These are phyloP conservation scores for Ophiostoma sp. DNA, from an alignment of 2,329 filamentous ascomycete species.

Conservation along the genomic window DNA sequence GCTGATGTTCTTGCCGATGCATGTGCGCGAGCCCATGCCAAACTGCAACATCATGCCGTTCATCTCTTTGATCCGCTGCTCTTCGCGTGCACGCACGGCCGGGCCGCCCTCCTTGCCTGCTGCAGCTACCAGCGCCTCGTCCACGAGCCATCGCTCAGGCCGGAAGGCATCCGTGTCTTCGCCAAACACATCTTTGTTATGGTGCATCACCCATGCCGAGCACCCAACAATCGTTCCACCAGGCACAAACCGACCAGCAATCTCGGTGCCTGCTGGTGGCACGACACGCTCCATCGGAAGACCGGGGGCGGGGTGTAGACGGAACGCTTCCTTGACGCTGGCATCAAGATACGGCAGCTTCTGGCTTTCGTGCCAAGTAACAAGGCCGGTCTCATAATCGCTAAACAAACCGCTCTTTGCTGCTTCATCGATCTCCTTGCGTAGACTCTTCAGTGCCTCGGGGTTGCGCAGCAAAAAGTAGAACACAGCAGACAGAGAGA, in stretches of 20 bases:
- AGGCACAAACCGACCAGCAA: conserved; percentile 56
- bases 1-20: conserved; percentile 63
- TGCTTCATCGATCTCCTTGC: conserved; percentile 57
- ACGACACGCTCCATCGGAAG: conserved; percentile 69
- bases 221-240: conserved; percentile 70
- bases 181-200: conserved; percentile 62
- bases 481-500: conserved; percentile 64
- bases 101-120: conserved; percentile 16
- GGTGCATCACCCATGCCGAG: conserved; percentile 69
- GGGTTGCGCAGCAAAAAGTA: conserved; percentile 67
- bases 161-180: conserved; percentile 58
- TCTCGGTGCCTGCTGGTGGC: conserved; percentile 57
- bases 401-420: conserved; percentile 47
- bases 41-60: conserved; percentile 67
- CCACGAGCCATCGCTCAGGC: conserved; percentile 61
- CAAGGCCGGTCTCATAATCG: conserved; percentile 51
- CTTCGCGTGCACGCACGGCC: conserved; percentile 35
- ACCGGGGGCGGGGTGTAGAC: conserved; percentile 67
- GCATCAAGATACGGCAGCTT: conserved; percentile 71
- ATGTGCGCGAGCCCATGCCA: conserved; percentile 64
- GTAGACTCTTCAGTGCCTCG: conserved; percentile 47
- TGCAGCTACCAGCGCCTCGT: conserved; percentile 32
- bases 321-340: conserved; percentile 71
- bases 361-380: conserved; percentile 65
- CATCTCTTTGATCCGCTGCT: conserved; percentile 58